These are phyloP conservation scores for Warburgia ugandensis DNA, from an alignment of 164 flowering plant genomes.

Conservation along the genomic window DNA sequence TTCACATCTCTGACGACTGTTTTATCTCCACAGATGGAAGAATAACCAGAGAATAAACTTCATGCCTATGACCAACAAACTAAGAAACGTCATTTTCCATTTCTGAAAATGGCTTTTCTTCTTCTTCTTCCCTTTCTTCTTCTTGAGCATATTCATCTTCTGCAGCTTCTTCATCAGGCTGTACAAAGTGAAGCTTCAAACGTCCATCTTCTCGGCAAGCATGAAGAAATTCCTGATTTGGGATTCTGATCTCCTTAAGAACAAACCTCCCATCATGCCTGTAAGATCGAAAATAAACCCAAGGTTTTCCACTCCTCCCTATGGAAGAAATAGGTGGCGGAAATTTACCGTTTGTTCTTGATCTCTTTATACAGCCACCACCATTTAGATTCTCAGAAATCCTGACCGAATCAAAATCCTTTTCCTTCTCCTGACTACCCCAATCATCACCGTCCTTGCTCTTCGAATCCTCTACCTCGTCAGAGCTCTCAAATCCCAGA, in stretches of 20 bases:
- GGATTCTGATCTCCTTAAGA: slow-evolving; percentile 55
- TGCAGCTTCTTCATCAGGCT: slow-evolving; percentile 27
- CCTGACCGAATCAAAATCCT: neutral
- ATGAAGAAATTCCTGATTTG: slow-evolving; percentile 56
- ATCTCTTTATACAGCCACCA: slow-evolving; percentile 17
- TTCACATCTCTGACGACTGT: too few species aligned
- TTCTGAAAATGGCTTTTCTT: too few species aligned
- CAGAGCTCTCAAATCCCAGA: slow-evolving; percentile 77
- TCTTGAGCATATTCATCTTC: slow-evolving; percentile 25
- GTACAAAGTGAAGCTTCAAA: slow-evolving; percentile 50
- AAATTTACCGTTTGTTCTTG: slow-evolving; percentile 23
- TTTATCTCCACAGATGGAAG: too few species aligned
- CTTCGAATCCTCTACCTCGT: slow-evolving; percentile 46
- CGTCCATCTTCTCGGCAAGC: slow-evolving; percentile 80
- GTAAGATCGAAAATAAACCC: slow-evolving; percentile 53
- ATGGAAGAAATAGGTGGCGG: slow-evolving; percentile 86
- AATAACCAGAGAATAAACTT: too few species aligned
- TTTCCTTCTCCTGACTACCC: neutral
- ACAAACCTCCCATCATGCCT: slow-evolving; percentile 68
- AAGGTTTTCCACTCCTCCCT: slow-evolving; percentile 68
- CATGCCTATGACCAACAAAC: too few species aligned
- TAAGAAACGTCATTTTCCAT: too few species aligned
- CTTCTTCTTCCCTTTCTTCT: slow-evolving; percentile 13
- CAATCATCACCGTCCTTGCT: slow-evolving; percentile 4
- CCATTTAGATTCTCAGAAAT: neutral